Base-by-base conservation (phyloP, 345 rosid genomes). In the Camelina neglecta region DNA sequence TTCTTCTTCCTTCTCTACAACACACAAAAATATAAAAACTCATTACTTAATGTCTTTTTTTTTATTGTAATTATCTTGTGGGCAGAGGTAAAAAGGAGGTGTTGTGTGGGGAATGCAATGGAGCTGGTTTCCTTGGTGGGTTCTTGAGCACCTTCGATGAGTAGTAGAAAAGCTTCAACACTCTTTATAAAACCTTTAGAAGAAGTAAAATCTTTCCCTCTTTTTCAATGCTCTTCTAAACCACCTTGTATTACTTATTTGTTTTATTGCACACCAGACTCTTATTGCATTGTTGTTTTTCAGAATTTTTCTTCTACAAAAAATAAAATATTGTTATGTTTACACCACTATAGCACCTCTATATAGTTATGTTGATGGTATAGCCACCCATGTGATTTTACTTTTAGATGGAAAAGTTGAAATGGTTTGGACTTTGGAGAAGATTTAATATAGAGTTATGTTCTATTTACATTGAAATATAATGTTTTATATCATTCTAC, bases 71-170 rank as follows among this genome's bases (percentile, higher is more conserved):
- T 42, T 26, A 54, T 44, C 5, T 35, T 76, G 80, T 7, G 44
- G 82, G 83, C 95, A 90, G 98, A 74, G 98, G 97, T 15, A 93
- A 88, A 42, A 86, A 83, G 85, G 97, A 90, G 12, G 84, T 90
- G 23, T 73, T 93, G 74, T 93, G 98, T 75, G 98, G 98, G 29
- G 83, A 75, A 0, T 93, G 98, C 78, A 90, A 94, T 62, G 98
- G 98, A 81, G 98, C 98, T 45, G 98, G 97, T 71, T 94, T 92
- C 79, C 2, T 92, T 4, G 98, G 98, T 65, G 98, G 98, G 67
- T 87, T 92, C 86, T 83, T 94, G 88, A 94, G 97, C 86, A 83
- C 97, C 56, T 63, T 77, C 1, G 97, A 90, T 69, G 86, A 79
- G 38, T 87, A 83, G 49, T 26, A 26, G 29, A 26, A 26, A 26